phyloP scores from a whole-genome alignment of 192 early-diverging fungal genomes.

The Mortierella claussenii region DNA sequence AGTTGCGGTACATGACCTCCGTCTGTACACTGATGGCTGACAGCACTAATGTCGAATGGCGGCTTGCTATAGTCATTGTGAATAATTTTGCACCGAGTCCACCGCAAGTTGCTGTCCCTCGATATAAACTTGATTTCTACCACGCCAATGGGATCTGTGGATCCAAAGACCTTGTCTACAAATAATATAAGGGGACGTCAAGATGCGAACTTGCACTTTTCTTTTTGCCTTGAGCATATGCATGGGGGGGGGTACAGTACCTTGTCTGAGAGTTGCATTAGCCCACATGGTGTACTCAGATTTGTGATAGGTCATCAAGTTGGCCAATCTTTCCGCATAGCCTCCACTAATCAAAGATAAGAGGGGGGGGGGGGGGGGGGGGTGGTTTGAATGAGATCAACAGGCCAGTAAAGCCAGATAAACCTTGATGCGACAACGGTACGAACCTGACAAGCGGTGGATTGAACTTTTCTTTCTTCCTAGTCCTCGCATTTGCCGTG shows the following conservation, averaged over 20 bases:
- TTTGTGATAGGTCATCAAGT: conserved; percentile 29
- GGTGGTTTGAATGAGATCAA: too few species aligned
- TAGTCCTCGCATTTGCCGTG: not conserved
- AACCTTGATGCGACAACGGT: not conserved
- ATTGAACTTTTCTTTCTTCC: conserved; percentile 15
- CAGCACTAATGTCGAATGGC: conserved; percentile 12
- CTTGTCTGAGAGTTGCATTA: conserved; percentile 16
- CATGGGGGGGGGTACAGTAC: not conserved
- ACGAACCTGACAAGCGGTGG: conserved; percentile 37
- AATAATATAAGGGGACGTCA: too few species aligned
- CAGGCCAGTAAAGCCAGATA: too few species aligned
- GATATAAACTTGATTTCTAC: conserved; percentile 10
- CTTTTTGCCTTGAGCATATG: not conserved
- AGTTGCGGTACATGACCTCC: not conserved
- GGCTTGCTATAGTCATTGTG: conserved; percentile 10
- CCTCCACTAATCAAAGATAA: conserved; percentile 43
- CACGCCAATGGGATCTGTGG: conserved; percentile 26
- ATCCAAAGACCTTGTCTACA: conserved; percentile 28
- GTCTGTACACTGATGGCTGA: not conserved
- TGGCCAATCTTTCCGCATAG: conserved; percentile 24
- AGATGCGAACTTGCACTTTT: too few species aligned
- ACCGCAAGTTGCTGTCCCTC: conserved; percentile 16
- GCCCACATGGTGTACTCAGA: conserved; percentile 42
- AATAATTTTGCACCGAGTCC: conserved; percentile 27
- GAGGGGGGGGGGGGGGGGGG: too few species aligned